Evolutionary conservation across 352 stramenopile genomes (phyloP).

Genomic region (Phytophthora foliorum): DNA sequence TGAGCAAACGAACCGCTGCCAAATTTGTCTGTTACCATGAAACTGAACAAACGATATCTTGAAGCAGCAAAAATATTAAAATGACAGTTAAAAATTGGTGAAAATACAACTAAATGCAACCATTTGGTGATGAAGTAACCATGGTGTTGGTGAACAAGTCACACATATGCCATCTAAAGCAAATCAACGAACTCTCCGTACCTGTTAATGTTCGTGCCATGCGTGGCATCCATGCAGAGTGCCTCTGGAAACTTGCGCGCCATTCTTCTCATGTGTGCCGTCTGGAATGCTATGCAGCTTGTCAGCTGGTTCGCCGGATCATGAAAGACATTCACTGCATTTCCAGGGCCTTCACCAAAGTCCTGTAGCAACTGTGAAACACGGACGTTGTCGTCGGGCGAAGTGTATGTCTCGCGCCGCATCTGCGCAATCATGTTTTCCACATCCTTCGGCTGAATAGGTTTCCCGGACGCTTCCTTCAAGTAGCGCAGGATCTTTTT

Average conservation of each 20-base stretch:
- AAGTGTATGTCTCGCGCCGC: constrained; percentile 8
- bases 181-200: constrained; percentile 1
- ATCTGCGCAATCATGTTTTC: constrained; percentile 24
- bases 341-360: constrained; percentile 17
- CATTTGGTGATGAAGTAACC: too few species aligned
- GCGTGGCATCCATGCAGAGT: constrained; percentile 11
- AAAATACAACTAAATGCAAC: too few species aligned
- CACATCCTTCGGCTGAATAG: constrained; percentile 18
- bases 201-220: constrained; percentile 25
- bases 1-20: background rate
- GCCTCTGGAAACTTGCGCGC: constrained; percentile 4
- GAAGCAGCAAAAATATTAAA: background rate
- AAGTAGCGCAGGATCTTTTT: constrained; percentile 16
- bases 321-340: constrained; percentile 18
- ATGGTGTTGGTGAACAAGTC: too few species aligned
- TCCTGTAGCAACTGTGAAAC: constrained; percentile 4
- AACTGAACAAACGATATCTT: constrained; percentile 3
- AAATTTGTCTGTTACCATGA: background rate
- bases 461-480: constrained; percentile 14
- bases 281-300: constrained; percentile 24
- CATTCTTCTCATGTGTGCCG: constrained; percentile 14
- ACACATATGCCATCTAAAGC: background rate
- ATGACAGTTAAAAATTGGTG: too few species aligned
- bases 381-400: constrained; percentile 12
- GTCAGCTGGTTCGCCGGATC: background rate